A percentile compares a stretch with the other conserved stretches of the same genome.
These are phyloP conservation scores for Calophaca sinica DNA, from an alignment of 306 rosid genomes.

Conservation along the genomic window DNA sequence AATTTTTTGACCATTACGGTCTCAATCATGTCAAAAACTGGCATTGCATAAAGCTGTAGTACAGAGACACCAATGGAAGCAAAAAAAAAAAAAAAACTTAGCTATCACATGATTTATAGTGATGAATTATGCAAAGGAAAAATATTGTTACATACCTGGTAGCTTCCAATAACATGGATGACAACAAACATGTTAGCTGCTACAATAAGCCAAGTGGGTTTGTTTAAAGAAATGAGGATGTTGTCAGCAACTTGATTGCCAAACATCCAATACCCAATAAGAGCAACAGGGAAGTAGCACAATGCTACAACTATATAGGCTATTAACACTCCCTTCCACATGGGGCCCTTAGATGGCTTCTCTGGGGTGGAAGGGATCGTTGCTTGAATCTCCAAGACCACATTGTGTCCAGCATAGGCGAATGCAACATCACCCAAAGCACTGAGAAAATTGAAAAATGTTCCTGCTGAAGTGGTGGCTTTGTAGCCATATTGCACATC, in stretches of 20 bases:
- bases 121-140: background rate
- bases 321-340: conserved; percentile 69
- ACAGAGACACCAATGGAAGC: background rate
- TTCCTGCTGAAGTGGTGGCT: conserved; percentile 48
- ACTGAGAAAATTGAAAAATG: conserved; percentile 60
- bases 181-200: conserved; percentile 75
- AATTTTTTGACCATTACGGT: conserved; percentile 62
- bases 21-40: conserved; percentile 89
- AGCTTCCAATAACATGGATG: conserved; percentile 81
- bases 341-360: conserved; percentile 70
- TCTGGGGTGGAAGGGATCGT: conserved; percentile 73
- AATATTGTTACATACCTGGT: conserved; percentile 57
- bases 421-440: conserved; percentile 73
- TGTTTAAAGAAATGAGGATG: conserved; percentile 62
- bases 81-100: background rate
- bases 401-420: conserved; percentile 78
- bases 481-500: conserved; percentile 55
- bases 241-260: conserved; percentile 67
- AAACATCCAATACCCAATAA: conserved; percentile 64
- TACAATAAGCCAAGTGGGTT: conserved; percentile 71
- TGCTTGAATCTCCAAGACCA: conserved; percentile 83
- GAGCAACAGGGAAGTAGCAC: conserved; percentile 85
- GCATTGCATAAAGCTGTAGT: conserved; percentile 77
- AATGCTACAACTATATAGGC: conserved; percentile 67
- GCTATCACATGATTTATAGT: background rate